Percentiles rank a stretch among this genome's conserved stretches.
phyloP scores from a whole-genome alignment of 2,329 filamentous ascomycete genomes.

The Fusarium paranaense region DNA sequence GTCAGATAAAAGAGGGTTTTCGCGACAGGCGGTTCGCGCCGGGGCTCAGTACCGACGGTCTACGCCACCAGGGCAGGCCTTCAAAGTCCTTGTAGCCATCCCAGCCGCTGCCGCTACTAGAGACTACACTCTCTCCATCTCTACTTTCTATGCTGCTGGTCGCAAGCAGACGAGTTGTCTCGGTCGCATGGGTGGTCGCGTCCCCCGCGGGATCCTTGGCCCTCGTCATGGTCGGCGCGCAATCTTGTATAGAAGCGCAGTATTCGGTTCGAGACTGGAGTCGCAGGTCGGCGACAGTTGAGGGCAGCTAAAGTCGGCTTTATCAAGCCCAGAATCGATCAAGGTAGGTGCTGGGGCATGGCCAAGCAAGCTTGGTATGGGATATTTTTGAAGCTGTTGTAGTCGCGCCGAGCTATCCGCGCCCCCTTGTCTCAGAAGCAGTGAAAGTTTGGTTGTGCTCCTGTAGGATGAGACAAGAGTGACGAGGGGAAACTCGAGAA shows the following conservation, averaged over 20 bases:
- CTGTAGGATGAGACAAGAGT: constrained; percentile 37
- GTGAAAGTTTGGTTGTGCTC: constrained; percentile 16
- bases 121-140: constrained; percentile 22
- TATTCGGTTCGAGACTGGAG: not conserved
- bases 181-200: constrained; percentile 40
- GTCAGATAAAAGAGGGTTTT: constrained; percentile 36
- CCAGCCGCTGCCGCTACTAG: constrained; percentile 52
- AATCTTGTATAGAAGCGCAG: not conserved
- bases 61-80: constrained; percentile 70
- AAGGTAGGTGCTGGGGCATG: constrained; percentile 25
- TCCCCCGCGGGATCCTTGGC: constrained; percentile 7
- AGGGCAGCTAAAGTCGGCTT: constrained; percentile 19
- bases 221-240: constrained; percentile 20
- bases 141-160: constrained; percentile 35
- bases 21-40: not conserved
- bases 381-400: not conserved
- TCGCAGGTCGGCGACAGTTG: constrained; percentile 1
- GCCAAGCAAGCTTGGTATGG: constrained; percentile 7
- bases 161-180: constrained; percentile 55
- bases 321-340: constrained; percentile 23
- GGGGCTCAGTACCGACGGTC: constrained; percentile 65
- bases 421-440: constrained; percentile 23
- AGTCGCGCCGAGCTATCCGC: not conserved
- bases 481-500: constrained; percentile 22
- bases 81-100: constrained; percentile 68